A percentile compares a stretch with the other conserved stretches of the same genome.
Evolutionary conservation across 2,329 filamentous ascomycete species (phyloP).

Genomic region (Furcasterigmium furcatum): DNA sequence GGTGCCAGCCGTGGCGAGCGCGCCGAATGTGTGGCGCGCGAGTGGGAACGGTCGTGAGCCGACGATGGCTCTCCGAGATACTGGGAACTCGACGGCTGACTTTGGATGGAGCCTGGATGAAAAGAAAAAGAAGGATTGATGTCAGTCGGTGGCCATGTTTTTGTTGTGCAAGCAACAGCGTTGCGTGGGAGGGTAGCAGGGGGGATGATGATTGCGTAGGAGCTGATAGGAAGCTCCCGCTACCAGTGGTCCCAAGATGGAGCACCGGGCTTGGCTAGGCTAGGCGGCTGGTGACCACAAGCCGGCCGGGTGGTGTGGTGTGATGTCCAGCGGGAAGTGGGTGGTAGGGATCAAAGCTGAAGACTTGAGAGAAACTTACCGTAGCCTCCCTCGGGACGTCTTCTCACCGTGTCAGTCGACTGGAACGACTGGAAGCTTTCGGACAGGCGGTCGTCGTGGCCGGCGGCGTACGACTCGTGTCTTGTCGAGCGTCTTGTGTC

Average conservation of each 20-base stretch:
- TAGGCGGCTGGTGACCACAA: not conserved
- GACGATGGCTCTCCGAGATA: slow-evolving; percentile 30
- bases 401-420: slow-evolving; percentile 57
- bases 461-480: slow-evolving; percentile 27
- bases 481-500: slow-evolving; percentile 42
- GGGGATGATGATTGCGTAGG: not conserved
- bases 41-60: slow-evolving; percentile 33
- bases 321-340: not conserved
- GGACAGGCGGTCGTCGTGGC: slow-evolving; percentile 40
- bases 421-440: slow-evolving; percentile 58
- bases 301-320: not conserved
- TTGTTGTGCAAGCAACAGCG: not conserved
- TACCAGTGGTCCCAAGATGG: not conserved
- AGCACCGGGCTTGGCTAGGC: not conserved
- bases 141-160: not conserved
- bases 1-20: slow-evolving; percentile 42
- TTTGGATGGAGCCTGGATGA: slow-evolving; percentile 11
- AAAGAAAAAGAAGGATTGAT: not conserved
- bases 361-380: slow-evolving; percentile 38
- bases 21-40: slow-evolving; percentile 26
- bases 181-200: no score
- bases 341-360: not conserved
- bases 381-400: slow-evolving; percentile 51
- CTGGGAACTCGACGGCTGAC: slow-evolving; percentile 12
- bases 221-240: not conserved